These are phyloP conservation scores for Erysimum cheiranthoides DNA, from an alignment of 345 rosid genomes.

Conservation along the genomic window DNA sequence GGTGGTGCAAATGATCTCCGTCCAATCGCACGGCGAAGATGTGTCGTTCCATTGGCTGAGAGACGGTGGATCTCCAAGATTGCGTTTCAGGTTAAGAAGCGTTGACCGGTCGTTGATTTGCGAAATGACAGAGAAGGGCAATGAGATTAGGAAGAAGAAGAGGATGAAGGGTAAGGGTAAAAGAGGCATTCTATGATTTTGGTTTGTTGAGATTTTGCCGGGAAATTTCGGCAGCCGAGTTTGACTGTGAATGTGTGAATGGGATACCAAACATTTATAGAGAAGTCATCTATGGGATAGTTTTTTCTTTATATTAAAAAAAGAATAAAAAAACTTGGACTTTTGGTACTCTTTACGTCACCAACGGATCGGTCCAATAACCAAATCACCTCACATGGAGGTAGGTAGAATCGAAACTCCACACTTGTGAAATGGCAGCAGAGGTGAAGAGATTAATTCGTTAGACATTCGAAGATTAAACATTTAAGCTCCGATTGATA, in stretches of 20 bases:
- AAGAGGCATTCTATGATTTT: conserved; percentile 45
- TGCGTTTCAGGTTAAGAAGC: conserved; percentile 61
- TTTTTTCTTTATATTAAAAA: no score
- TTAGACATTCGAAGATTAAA: no score
- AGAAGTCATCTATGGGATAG: no score
- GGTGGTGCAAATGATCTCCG: conserved; percentile 52
- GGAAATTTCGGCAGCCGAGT: conserved; percentile 25
- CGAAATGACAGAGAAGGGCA: conserved; percentile 56
- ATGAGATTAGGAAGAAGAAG: conserved; percentile 43
- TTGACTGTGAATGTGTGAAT: conserved; percentile 8
- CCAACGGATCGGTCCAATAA: no score
- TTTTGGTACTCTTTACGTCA: no score
- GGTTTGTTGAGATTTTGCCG: conserved; percentile 37
- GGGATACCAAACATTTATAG: background rate
- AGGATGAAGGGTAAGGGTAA: conserved; percentile 9
- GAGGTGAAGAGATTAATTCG: no score
- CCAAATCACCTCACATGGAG: no score
- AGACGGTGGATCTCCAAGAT: conserved; percentile 62
- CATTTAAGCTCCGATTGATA: no score
- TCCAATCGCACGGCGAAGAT: conserved; percentile 73
- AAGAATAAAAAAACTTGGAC: no score
- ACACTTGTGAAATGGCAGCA: no score
- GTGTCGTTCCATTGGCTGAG: conserved; percentile 66
- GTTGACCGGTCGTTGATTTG: conserved; percentile 56
- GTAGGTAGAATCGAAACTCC: no score